Evolutionary conservation across 495 filamentous ascomycete genomes (phyloP).

Genomic region (Ascodesmis nigricans): DNA sequence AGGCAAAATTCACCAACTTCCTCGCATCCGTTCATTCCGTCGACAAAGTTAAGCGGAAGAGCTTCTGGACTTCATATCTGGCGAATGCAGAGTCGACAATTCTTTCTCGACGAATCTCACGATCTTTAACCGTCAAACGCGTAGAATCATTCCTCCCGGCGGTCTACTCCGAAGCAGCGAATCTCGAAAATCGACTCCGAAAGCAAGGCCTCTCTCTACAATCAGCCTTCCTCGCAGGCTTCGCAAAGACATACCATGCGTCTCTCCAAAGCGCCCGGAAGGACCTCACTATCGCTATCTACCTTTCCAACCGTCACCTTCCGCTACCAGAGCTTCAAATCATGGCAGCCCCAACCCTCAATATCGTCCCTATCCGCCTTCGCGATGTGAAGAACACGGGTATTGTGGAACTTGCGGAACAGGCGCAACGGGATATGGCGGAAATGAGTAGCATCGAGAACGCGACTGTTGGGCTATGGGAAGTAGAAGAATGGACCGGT

Average conservation of each 20-base stretch:
- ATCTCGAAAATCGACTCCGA: conserved; percentile 22
- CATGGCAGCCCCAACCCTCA: conserved; percentile 29
- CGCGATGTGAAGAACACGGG: conserved; percentile 11
- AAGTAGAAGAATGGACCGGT: conserved; percentile 29
- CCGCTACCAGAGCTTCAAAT: conserved; percentile 21
- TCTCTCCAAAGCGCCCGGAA: conserved; percentile 7
- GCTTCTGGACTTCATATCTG: conserved; percentile 38
- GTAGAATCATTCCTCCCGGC: conserved; percentile 26
- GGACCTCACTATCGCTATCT: conserved; percentile 32
- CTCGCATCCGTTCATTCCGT: conserved; percentile 15
- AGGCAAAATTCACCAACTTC: conserved; percentile 15
- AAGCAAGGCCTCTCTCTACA: conserved; percentile 27
- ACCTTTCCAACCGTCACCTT: conserved; percentile 33
- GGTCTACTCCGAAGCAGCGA: conserved; percentile 4
- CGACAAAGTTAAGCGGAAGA: conserved; percentile 12
- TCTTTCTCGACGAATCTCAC: conserved; percentile 9
- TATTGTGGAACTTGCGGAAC: conserved; percentile 23
- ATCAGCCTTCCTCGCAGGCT: conserved; percentile 29
- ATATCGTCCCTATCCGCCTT: conserved; percentile 31
- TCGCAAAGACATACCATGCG: conserved; percentile 25
- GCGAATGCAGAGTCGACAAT: conserved; percentile 7
- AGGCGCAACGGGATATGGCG: conserved; percentile 27
- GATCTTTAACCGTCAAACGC: conserved; percentile 9
- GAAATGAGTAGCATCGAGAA: conserved; percentile 25
- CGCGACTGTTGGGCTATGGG: conserved; percentile 23